Conservation (phyloP, 805 yeast species). For the Monosporozyma siamensis region DNA sequence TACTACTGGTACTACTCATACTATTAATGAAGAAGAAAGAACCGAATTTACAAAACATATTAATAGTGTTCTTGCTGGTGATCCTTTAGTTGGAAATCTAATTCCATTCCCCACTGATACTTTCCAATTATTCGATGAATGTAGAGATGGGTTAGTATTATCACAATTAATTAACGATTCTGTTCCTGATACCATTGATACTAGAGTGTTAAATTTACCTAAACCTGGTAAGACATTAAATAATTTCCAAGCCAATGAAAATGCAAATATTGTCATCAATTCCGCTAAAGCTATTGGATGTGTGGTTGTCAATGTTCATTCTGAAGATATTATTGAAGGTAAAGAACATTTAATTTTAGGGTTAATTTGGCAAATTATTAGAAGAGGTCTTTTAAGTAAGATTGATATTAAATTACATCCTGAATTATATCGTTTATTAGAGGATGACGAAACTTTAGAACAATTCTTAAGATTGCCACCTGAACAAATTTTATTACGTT, state of each 20-base stretch:
- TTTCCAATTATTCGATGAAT: conserved; percentile 93
- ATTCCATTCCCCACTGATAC: conserved; percentile 89
- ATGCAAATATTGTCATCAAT: conserved; percentile 94
- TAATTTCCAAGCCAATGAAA: conserved; percentile 92
- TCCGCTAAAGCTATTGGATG: conserved; percentile 99
- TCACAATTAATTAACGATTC: conserved; percentile 94
- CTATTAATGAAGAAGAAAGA: conserved; percentile 95
- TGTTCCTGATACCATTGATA: conserved; percentile 96
- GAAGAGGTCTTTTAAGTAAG: conserved; percentile 89
- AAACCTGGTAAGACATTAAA: conserved; percentile 72
- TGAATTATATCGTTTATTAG: conserved; percentile 85
- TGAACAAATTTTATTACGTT: conserved; percentile 89
- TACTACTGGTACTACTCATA: conserved; percentile 88
- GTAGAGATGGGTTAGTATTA: conserved; percentile 87
- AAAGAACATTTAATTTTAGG: conserved; percentile 88
- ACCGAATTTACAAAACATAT: conserved; percentile 93
- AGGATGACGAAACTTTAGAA: conserved; percentile 94
- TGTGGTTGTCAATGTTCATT: conserved; percentile 93
- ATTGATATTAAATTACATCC: conserved; percentile 96
- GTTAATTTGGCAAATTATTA: conserved; percentile 91
- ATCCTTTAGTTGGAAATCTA: conserved; percentile 70
- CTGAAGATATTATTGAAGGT: conserved; percentile 91
- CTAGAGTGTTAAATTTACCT: conserved; percentile 89
- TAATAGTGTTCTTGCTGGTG: conserved; percentile 85
- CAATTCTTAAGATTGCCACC: conserved; percentile 95